Evolutionary conservation across 1,139 yeast genomes (phyloP), one percentile per base, ranked within the genome.

Genomic region (Yamadazyma siamensis): DNA sequence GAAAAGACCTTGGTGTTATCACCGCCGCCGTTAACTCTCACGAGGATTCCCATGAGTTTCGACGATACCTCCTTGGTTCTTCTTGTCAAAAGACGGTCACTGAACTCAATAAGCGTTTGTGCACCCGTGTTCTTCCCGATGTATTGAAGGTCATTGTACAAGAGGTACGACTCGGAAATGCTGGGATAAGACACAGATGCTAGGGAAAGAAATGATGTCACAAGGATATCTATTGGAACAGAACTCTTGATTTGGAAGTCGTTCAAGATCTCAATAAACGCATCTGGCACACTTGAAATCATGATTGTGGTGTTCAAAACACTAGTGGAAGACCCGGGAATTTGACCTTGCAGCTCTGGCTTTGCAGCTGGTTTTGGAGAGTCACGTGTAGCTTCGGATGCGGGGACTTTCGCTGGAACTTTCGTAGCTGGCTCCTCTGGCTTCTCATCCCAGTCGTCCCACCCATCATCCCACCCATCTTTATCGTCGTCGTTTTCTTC

Each of bases 61-160:
- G 37, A 28, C 7, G 43, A 33, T 5, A 38, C 25, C 4, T 36
- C 33, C 9, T 33, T 32, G n/a, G 35, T 29, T 23, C 35, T 30
- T 15, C 35, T 28, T 19, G 41, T 34, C 9, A 33, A 30, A 23
- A 65, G 45, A 5, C 46, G 49, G n/a, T 33, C 40, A 12, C 39
- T 28, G 25, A 36, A 36, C 3, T 17, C 21, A 10, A 44, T 30
- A 6, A 20, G 13, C 3, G 11, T 11, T 16, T 11, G 18, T 8
- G 33, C 40, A n/a, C n/a, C n/a, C 14, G 44, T 29, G 10, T 32
- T 41, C 26, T 35, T 30, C 3, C 52, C 35, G 12, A 67, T 43
- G 20, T 52, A 54, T 18, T 44, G 42, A 28, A 66, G 48, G 33
- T 68, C 75, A 36, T 67, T 67, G 35, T 47, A 56, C 17, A 63